Evolutionary conservation across 2,329 filamentous ascomycete genomes (phyloP), one percentile per base, ranked within the genome.

Genomic region (Bipolaris cookei): DNA sequence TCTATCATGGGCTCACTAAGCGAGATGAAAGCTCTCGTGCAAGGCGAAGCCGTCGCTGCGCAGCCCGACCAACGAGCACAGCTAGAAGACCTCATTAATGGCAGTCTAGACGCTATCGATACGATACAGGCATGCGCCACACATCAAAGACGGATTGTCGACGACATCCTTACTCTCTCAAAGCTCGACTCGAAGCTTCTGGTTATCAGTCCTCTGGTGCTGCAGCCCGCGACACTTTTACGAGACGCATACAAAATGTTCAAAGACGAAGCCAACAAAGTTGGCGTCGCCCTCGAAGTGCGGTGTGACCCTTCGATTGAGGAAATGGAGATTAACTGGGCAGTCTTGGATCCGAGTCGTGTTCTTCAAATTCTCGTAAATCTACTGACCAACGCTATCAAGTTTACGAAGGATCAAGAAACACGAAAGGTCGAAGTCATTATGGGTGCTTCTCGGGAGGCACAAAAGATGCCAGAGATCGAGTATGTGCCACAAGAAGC

Each of bases 361-460:
- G 53, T 68, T 10, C 34, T 63, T n/a, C 60, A 71, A 42, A 57
- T 74, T 4, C 57, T 73, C 1, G 68, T 74, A 21, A 74, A 74
- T 35, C 58, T 74, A 6, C 42, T 74, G 3, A 71, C 70, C 2
- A 74, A 74, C 32, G 69, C 71, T 11, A 68, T 74, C n/a, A 74
- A 74, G 25, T 73, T 74, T 20, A 72, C 70, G 2, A 62, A 63
- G 38, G 46, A 21, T 8, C 54, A 49, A 18, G 49, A 47, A 1
- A n/a, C 25, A 13, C 57, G 48, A 43, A 53, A 44, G 30, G 62
- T 41, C 44, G 50, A 38, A 45, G 55, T 54, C 3, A 52, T 37
- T 16, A 53, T 34, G 46, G 34, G 63, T 43, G 45, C 51, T 56
- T 48, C 56, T 44, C 44, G 35, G n/a, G 35, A 58, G 25, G 23